phyloP scores from a whole-genome alignment of 306 rosid genomes.

The Inga oerstediana region DNA sequence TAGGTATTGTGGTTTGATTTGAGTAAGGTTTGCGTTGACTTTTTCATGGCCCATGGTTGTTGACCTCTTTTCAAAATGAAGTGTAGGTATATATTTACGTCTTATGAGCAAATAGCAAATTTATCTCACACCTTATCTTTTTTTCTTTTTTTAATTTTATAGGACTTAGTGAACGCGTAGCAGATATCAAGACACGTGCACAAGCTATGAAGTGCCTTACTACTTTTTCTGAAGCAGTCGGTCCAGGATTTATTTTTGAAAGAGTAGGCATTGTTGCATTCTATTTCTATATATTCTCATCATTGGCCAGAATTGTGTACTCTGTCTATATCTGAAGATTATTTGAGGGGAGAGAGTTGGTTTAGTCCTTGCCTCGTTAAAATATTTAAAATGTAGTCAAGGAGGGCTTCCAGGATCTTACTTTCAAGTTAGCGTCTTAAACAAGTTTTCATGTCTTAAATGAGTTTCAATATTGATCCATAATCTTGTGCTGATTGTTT shows the following conservation, averaged over 20 bases:
- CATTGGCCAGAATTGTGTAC: not conserved
- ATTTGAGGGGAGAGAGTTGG: not conserved
- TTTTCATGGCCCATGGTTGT: not conserved
- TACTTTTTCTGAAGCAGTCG: constrained; percentile 85
- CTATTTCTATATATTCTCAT: constrained; percentile 11
- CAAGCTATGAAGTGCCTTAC: constrained; percentile 96
- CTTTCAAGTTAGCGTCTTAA: not conserved
- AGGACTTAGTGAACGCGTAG: constrained; percentile 97
- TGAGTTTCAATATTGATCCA: constrained; percentile 10
- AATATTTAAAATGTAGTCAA: not conserved
- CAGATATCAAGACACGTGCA: constrained; percentile 95
- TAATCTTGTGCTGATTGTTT: not conserved
- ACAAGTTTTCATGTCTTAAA: not conserved
- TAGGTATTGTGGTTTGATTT: constrained; percentile 45
- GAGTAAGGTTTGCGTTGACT: not conserved
- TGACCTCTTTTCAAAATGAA: not conserved
- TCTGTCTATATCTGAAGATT: not conserved
- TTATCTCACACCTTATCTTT: not conserved
- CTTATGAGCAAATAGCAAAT: not conserved
- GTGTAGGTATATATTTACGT: not conserved
- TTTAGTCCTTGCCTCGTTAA: not conserved
- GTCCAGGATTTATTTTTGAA: constrained; percentile 97
- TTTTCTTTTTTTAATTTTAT: constrained; percentile 7
- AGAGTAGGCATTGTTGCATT: constrained; percentile 63
- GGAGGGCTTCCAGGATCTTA: not conserved